These are phyloP conservation scores for Castanea crenata DNA, from an alignment of 306 rosid species.

Conservation along the genomic window DNA sequence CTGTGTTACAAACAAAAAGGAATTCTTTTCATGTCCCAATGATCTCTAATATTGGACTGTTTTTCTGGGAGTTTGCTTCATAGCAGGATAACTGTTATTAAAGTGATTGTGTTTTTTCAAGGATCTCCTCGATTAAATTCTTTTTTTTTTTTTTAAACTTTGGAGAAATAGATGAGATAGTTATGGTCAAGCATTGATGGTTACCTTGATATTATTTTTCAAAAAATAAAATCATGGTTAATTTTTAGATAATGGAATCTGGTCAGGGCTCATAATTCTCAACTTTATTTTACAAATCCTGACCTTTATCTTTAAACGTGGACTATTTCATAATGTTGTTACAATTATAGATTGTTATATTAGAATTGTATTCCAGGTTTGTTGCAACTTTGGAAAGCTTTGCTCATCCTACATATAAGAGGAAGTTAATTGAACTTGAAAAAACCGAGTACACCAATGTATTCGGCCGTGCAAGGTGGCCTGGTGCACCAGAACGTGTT, in stretches of 20 bases:
- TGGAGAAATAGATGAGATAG: too few species aligned
- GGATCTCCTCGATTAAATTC: neutral
- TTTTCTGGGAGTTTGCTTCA: neutral
- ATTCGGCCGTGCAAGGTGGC: slow-evolving; percentile 90
- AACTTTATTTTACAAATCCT: neutral
- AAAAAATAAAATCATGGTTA: too few species aligned
- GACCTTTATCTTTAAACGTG: neutral
- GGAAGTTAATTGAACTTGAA: slow-evolving; percentile 57
- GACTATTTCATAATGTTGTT: neutral
- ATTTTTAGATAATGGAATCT: neutral
- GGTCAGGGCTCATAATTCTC: neutral
- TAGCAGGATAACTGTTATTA: neutral
- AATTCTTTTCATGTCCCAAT: neutral
- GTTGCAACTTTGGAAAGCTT: slow-evolving; percentile 80
- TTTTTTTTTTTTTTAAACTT: too few species aligned
- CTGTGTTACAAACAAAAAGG: neutral
- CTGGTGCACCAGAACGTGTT: slow-evolving; percentile 72
- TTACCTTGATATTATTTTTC: too few species aligned
- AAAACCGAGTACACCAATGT: slow-evolving; percentile 66
- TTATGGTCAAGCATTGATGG: too few species aligned
- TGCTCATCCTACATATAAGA: slow-evolving; percentile 82
- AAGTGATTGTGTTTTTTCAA: neutral
- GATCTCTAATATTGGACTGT: neutral
- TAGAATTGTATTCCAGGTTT: slow-evolving; percentile 47
- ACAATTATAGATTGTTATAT: neutral